Evolutionary conservation across 495 filamentous ascomycete genomes (phyloP), one percentile per base, ranked within the genome.

Genomic region (Emericellopsis terricola): DNA sequence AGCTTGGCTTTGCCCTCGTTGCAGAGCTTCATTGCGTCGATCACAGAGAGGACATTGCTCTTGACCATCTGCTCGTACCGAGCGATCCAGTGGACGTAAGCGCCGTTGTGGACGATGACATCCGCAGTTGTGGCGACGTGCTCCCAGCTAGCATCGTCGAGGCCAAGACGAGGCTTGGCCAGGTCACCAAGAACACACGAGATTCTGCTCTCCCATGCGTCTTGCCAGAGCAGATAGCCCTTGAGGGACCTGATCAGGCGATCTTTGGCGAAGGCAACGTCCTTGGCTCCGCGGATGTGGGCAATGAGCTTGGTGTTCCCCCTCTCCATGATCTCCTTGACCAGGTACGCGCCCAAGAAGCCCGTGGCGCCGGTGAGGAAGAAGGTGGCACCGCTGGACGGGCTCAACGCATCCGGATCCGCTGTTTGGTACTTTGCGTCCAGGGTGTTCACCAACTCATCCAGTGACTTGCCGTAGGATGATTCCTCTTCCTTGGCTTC

Each of bases 341-440:
- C 55, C 30, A 84, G 65, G 38, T 74, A 78, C 1, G 72, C 65
- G 16, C 81, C 81, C 2, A 86, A 52, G 54, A 86, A 87, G n/a
- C 81, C 81, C 28, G 81, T 86, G 0, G 71, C 78, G 16, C 81
- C 81, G 14, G 81, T 87, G 6, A 86, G 56, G 45, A 87, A 69
- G 18, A 79, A 60, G 0, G 75, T 85, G 4, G 64, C 48, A 26
- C 57, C 53, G 45, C 48, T 43, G 13, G 50, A 41, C 2, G 47
- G 36, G 15, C 29, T 35, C 19, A 57, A 28, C 1, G 49, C 38
- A n/a, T 42, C 45, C 1, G 37, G 29, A 19, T 62, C 43, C 2
- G 55, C 55, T 3, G 46, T 43, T 34, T 53, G 53, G 29, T 60
- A 65, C 40, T 53, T 52, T 0, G 47, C 42, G 4, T 43, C 47